These are phyloP conservation scores for Auxenochlorella protothecoides DNA, from an alignment of 139 green algal species.

Conservation along the genomic window DNA sequence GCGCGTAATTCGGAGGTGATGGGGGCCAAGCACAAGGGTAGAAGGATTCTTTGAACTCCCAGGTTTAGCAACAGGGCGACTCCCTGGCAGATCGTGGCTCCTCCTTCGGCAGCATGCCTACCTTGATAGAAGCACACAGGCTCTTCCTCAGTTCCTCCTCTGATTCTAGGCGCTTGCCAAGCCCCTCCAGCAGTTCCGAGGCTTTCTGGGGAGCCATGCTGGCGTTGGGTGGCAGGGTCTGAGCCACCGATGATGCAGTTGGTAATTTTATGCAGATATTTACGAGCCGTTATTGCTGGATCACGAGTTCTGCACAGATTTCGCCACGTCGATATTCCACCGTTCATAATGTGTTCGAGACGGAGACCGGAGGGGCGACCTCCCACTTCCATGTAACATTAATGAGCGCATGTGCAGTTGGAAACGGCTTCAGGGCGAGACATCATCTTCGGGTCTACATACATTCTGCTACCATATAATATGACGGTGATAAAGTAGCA, in stretches of 20 bases:
- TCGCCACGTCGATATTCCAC: neutral
- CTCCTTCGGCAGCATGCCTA: neutral
- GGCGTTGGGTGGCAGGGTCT: neutral
- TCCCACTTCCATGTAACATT: no score
- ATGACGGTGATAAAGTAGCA: no score
- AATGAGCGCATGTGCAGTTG: no score
- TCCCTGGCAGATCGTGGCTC: no score
- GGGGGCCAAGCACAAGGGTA: neutral
- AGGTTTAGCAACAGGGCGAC: neutral
- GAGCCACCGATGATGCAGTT: no score
- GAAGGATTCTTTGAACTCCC: neutral
- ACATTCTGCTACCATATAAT: no score
- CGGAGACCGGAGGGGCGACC: no score
- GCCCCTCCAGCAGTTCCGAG: neutral
- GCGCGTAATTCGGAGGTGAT: neutral
- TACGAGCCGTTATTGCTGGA: neutral
- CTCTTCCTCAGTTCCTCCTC: neutral
- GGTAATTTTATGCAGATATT: no score
- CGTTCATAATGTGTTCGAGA: no score
- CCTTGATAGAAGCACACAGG: neutral
- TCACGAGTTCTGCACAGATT: neutral
- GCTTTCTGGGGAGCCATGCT: neutral
- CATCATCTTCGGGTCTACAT: no score
- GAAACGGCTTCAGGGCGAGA: no score
- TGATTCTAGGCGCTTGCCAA: neutral